Conservation (phyloP, 306 rosid genomes). For the Pyrus pyrifolia region DNA sequence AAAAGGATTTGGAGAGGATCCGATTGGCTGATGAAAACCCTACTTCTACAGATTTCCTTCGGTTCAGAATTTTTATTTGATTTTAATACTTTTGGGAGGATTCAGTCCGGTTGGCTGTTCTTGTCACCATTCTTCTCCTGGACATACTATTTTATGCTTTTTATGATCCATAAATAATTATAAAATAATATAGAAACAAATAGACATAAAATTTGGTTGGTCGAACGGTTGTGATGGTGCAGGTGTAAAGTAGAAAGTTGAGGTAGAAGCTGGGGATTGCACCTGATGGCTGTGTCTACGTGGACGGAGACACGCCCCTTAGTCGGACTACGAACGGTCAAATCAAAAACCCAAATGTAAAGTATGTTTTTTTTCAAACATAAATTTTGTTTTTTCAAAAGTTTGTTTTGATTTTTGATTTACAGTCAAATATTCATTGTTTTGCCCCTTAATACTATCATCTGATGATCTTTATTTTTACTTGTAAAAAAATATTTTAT, state of each 20-base stretch:
- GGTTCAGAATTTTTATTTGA: neutral
- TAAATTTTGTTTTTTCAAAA: too few species aligned
- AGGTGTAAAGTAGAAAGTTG: neutral
- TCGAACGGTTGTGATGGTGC: neutral
- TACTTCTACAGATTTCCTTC: neutral
- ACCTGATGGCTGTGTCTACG: neutral
- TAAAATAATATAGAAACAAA: too few species aligned
- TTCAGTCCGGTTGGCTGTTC: neutral
- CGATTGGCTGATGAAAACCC: too few species aligned
- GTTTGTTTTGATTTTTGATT: neutral
- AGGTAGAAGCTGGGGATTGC: neutral
- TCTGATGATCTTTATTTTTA: accelerated
- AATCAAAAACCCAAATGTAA: too few species aligned
- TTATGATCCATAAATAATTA: too few species aligned
- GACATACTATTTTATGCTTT: neutral
- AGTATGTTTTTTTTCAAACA: too few species aligned
- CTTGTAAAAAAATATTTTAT: accelerated
- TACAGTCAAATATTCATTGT: neutral
- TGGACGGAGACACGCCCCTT: neutral
- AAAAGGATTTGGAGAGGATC: too few species aligned
- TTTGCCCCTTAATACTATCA: accelerated
- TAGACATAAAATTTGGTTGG: neutral
- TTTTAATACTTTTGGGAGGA: neutral
- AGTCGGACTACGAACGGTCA: neutral
- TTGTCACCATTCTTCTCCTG: neutral